These are phyloP conservation scores for Penicillium sp. DNA, from an alignment of 2,329 filamentous ascomycete genomes.

Conservation along the genomic window DNA sequence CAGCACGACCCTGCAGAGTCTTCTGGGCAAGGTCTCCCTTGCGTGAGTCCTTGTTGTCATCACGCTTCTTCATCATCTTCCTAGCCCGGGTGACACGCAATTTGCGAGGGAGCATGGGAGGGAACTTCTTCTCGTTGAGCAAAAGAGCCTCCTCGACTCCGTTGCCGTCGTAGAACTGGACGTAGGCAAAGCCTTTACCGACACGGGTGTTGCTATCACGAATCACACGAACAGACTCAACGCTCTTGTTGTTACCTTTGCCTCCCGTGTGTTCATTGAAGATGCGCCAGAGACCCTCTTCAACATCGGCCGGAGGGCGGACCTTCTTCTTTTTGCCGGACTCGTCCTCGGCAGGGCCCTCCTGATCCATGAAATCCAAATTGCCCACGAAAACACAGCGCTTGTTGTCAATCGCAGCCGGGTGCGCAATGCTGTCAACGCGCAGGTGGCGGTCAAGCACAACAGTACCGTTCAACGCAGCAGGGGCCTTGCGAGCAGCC, in stretches of 20 bases:
- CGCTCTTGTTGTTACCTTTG: constrained; percentile 60
- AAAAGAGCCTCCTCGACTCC: constrained; percentile 87
- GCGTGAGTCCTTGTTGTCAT: constrained; percentile 20
- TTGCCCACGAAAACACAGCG: constrained; percentile 97
- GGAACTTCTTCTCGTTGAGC: constrained; percentile 86
- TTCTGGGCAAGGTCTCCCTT: constrained; percentile 27
- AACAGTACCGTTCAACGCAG: constrained; percentile 76
- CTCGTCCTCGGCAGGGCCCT: constrained; percentile 63
- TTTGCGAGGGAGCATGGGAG: constrained; percentile 85
- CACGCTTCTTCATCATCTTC: constrained; percentile 54
- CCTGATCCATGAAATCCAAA: constrained; percentile 91
- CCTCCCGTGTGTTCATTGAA: constrained; percentile 38
- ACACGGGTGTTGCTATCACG: constrained; percentile 87
- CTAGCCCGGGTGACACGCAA: constrained; percentile 86
- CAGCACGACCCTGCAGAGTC: constrained; percentile 41
- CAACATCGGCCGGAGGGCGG: constrained; percentile 76
- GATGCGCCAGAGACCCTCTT: constrained; percentile 67
- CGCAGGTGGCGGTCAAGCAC: constrained; percentile 85
- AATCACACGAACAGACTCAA: constrained; percentile 91
- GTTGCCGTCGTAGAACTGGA: constrained; percentile 90
- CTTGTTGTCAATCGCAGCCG: constrained; percentile 74
- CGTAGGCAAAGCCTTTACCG: constrained; percentile 95
- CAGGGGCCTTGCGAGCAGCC: constrained; percentile 73
- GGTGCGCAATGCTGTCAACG: constrained; percentile 88
- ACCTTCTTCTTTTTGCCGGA: constrained; percentile 69